Evolutionary conservation across 176 grass and related monocot genomes (phyloP), one percentile per base, ranked within the genome.

Genomic region (Paspalum notatum): DNA sequence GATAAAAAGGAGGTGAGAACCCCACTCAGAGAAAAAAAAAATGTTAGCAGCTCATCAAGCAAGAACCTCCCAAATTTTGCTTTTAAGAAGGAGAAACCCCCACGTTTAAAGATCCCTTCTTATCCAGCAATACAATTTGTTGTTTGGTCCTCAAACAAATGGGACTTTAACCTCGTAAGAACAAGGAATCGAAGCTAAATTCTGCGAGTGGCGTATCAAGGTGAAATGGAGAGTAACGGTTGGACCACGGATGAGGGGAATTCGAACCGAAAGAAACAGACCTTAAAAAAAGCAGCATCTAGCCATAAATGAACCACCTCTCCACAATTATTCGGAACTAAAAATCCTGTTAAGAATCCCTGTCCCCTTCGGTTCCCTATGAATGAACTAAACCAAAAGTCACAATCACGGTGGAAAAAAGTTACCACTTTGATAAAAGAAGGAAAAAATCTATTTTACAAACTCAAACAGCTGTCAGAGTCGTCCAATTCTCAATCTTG

Each of bases 11-110:
- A 52, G 65, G 50, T 40, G 25, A 41, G 27, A 65, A 32, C 46
- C 62, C 39, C 41, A 80, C 44, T 54, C 66, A 46, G 15, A 25
- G 22, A 50, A 42, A 43, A 57, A 12, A 12, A 53, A 75, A 49
- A 47, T 12, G 2, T 22, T 72, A 77, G 32, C 71, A 77, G 72
- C 12, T 27, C 25, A 74, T n/a, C 46, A 75, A 85, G 64, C n/a
- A 82, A 58, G 59, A 78, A 60, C 72, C 57, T 50, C 48, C 68
- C 49, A 76, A 74, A 80, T 15, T 25, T 42, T 54, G 4, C 45
- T 53, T 79, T 24, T 54, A 42, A 9, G 18, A 79, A 67, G 18
- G 70, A 26, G 22, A 56, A 77, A 65, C 49, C 47, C 64, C 68
- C 40, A 65, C 81, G 75, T 14, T 13, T 40, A 50, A 66, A 9